Evolutionary conservation across 129 eudicot genomes (phyloP), one percentile per base, ranked within the genome.

Genomic region (Flaveria sonorensis): DNA sequence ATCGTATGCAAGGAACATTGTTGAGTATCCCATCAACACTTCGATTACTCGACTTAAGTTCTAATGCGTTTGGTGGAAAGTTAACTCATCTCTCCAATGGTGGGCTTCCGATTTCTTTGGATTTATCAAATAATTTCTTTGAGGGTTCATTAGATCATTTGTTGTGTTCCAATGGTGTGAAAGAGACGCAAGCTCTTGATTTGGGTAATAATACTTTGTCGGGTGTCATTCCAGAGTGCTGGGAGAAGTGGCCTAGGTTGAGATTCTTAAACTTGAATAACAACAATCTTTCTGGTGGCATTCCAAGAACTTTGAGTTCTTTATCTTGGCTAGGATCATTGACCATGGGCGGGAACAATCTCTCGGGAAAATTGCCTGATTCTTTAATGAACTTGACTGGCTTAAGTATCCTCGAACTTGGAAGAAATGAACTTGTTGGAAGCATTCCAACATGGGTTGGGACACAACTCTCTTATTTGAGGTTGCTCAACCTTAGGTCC

Each of bases 141-240:
- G 53, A 10, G 53, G 53, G 85, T 9, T 71, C 50, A 4, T 11
- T 86, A 10, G 32, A 68, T 12, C 75, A 52, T 66, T 86, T 86
- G 10, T 24, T 86, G 28, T 86, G 89, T 64, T 53, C 75, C 11
- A 14, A n/a, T 2, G 48, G 8, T 39, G 40, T 28, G 53, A 68
- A 66, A 59, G 0, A 23, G 46, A 16, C 24, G 42, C 1, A 15
- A 2, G 19, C 46, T 40, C 84, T 86, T 61, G 47, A 74, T 67
- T 72, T 86, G 4, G 89, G 71, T 23, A 45, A 26, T 7, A 86
- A 86, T 71, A 60, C 26, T 53, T 16, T 79, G 23, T 74, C 81
- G 0, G 81, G 84, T 48, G 79, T 59, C 30, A 70, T n/a, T n/a
- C n/a, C n/a, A n/a, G n/a, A n/a, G n/a, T n/a, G n/a, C n/a, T n/a